Evolutionary conservation across 768 basidiomycete genomes (phyloP).

Genomic region (Naematelia aurantialba): DNA sequence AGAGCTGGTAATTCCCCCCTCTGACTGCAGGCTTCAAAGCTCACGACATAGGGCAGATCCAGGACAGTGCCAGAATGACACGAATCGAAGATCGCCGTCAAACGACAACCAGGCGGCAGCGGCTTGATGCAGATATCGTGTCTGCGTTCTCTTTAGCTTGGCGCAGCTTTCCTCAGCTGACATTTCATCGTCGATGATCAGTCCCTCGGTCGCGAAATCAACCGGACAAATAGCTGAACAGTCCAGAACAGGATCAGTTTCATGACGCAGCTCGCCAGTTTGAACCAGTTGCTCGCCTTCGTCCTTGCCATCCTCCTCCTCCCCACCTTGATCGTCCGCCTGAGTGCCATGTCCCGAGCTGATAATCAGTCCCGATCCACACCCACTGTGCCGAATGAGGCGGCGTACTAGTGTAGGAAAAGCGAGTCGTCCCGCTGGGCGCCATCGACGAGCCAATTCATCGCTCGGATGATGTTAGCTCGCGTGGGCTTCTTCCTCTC

Average conservation of each 20-base stretch:
- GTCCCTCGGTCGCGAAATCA: conserved; percentile 64
- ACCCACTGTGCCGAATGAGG: background rate
- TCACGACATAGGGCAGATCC: conserved; percentile 53
- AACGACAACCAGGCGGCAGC: conserved; percentile 78
- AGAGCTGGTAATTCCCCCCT: no score
- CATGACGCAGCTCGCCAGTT: background rate
- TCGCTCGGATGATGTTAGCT: conserved; percentile 78
- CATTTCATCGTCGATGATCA: conserved; percentile 81
- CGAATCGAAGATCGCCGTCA: conserved; percentile 60
- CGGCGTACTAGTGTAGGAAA: conserved; percentile 49
- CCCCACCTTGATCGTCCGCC: conserved; percentile 61
- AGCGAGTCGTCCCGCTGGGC: conserved; percentile 60
- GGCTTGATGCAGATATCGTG: conserved; percentile 72
- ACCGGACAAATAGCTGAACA: conserved; percentile 68
- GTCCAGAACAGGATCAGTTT: background rate
- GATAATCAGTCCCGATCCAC: background rate
- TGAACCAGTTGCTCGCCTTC: conserved; percentile 12
- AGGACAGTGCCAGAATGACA: conserved; percentile 56
- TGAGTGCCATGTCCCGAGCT: conserved; percentile 93
- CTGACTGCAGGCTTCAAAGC: no score
- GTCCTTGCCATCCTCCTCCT: conserved; percentile 49
- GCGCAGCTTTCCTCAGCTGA: background rate
- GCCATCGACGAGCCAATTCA: conserved; percentile 84
- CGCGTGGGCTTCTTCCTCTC: conserved; percentile 67
- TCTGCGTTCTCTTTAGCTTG: no score